Evolutionary conservation across 1,284 basidiomycete genomes (phyloP).

Genomic region (Ganoderma lingzhi): DNA sequence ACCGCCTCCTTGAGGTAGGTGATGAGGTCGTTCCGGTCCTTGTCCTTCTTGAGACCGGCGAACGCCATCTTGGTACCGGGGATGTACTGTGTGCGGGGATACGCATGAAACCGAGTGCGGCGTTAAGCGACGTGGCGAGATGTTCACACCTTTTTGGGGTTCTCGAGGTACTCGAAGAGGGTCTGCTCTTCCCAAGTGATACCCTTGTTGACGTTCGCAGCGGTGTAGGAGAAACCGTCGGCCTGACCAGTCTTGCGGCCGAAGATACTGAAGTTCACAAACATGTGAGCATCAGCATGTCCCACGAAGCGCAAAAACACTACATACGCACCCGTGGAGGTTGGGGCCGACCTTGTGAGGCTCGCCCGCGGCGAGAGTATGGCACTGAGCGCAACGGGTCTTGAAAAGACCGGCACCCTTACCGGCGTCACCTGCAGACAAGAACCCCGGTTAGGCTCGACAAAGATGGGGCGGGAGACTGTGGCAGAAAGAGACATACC

Average conservation of each 20-base stretch:
- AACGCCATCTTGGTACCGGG: slow-evolving; percentile 99
- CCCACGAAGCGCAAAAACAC: neutral
- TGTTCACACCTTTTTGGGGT: slow-evolving; percentile 89
- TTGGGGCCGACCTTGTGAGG: slow-evolving; percentile 94
- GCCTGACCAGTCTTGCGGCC: slow-evolving; percentile 93
- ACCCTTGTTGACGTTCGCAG: slow-evolving; percentile 97
- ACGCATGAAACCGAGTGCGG: slow-evolving; percentile 15
- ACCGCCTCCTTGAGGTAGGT: slow-evolving; percentile 80
- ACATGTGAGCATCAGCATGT: slow-evolving; percentile 21
- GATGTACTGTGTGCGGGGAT: slow-evolving; percentile 71
- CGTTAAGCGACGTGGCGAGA: slow-evolving; percentile 32
- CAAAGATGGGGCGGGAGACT: neutral
- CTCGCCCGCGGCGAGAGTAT: slow-evolving; percentile 88
- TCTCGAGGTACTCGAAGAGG: slow-evolving; percentile 94
- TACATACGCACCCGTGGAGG: slow-evolving; percentile 80
- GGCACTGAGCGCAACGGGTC: slow-evolving; percentile 98
- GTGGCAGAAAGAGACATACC: slow-evolving; percentile 36
- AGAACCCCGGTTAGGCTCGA: slow-evolving; percentile 15
- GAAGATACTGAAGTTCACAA: slow-evolving; percentile 58
- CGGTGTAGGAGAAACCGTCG: slow-evolving; percentile 91
- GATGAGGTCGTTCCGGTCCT: slow-evolving; percentile 93
- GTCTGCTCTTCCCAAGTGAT: slow-evolving; percentile 88
- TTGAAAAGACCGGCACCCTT: slow-evolving; percentile 96
- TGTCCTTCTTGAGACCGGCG: slow-evolving; percentile 96
- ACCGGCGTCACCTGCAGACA: slow-evolving; percentile 74